These are phyloP conservation scores for Bruguiera gymnorhiza DNA, from an alignment of 345 rosid genomes.

Conservation along the genomic window DNA sequence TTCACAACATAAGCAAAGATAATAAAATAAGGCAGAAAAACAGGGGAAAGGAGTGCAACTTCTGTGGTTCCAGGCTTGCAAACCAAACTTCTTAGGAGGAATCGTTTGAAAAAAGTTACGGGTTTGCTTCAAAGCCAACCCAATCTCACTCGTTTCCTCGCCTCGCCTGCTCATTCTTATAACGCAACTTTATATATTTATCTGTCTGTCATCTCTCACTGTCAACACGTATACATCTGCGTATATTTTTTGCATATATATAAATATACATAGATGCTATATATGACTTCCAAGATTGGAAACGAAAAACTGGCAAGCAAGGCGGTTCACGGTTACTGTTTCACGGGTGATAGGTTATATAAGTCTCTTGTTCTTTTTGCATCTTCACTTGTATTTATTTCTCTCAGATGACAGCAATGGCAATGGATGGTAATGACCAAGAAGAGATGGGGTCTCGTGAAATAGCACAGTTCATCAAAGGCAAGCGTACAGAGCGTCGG, in stretches of 20 bases:
- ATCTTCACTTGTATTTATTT: neutral
- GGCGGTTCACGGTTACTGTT: slow-evolving; percentile 15
- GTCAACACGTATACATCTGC: neutral
- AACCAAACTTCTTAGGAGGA: slow-evolving; percentile 46
- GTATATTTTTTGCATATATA: neutral
- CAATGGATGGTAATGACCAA: slow-evolving; percentile 31
- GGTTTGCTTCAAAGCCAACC: slow-evolving; percentile 71
- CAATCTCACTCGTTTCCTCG: slow-evolving; percentile 53
- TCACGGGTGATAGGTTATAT: neutral
- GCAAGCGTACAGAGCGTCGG: slow-evolving; percentile 73
- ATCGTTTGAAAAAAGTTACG: slow-evolving; percentile 44
- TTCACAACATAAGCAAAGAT: neutral
- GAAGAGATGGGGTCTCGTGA: slow-evolving; percentile 22
- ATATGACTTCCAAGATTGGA: slow-evolving; percentile 34
- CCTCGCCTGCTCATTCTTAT: slow-evolving; percentile 23
- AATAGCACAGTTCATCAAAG: slow-evolving; percentile 37
- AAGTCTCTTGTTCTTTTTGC: too few species aligned
- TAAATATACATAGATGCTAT: neutral
- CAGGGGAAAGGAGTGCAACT: slow-evolving; percentile 17
- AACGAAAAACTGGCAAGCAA: slow-evolving; percentile 42
- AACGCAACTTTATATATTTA: slow-evolving; percentile 10
- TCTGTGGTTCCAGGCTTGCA: slow-evolving; percentile 64
- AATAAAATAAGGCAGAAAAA: neutral
- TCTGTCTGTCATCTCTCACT: neutral
- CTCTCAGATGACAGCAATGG: slow-evolving; percentile 13